phyloP scores from a whole-genome alignment of 23 red algal species.

The Chondrus crispus region DNA sequence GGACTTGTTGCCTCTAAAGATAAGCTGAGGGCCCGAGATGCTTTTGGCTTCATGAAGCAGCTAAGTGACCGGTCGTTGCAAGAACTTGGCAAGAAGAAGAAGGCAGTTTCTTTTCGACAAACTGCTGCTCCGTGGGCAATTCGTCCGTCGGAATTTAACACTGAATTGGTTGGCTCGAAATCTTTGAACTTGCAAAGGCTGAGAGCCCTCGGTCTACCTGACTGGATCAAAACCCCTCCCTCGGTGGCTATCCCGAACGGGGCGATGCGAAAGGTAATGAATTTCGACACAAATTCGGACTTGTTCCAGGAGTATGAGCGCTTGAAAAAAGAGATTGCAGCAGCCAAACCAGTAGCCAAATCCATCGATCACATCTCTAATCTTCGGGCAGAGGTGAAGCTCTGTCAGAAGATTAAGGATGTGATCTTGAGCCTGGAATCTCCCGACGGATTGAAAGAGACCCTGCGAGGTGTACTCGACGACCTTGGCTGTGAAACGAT shows the following conservation, averaged over 20 bases:
- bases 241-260: conserved; percentile 81
- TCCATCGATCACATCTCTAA: no score
- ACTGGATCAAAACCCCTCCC: conserved; percentile 82
- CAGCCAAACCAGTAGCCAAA: conserved; percentile 23
- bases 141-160: conserved; percentile 64
- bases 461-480: conserved; percentile 75
- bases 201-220: conserved; percentile 66
- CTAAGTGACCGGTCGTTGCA: conserved; percentile 32
- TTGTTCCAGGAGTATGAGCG: conserved; percentile 55
- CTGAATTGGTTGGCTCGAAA: conserved; percentile 76
- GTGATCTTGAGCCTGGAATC: conserved; percentile 60
- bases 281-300: conserved; percentile 51
- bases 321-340: conserved; percentile 37
- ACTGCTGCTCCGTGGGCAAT: conserved; percentile 77
- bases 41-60: background rate
- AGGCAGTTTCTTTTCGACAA: conserved; percentile 54
- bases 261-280: conserved; percentile 76
- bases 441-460: conserved; percentile 65
- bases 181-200: conserved; percentile 78
- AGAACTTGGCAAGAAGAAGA: conserved; percentile 31
- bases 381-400: conserved; percentile 70
- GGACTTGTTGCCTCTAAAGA: background rate
- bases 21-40: background rate
- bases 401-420: conserved; percentile 65
- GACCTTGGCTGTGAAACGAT: conserved; percentile 60